Base-by-base conservation (phyloP, 2,329 filamentous ascomycete species). In the Phaeosphaeriaceae sp. region DNA sequence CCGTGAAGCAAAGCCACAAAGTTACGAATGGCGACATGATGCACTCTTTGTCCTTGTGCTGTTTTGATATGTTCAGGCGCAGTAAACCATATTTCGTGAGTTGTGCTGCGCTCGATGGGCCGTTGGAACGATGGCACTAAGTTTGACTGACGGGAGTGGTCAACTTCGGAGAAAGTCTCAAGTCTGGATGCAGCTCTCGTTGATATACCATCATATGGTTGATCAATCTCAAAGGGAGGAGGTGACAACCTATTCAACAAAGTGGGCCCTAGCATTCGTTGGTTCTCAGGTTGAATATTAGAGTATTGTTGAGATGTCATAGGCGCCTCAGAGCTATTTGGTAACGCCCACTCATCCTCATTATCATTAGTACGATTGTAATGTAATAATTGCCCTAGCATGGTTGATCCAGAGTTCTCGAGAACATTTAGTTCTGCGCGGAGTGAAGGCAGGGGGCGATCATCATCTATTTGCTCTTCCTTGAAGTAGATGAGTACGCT, bases 11-110 rank as follows among this genome's bases (percentile, higher is more conserved):
- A 71, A 0, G 86, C 87, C 58, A 90, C 84, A 36, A 89, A 81
- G 60, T 89, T 90, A 16, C 87, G 81, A 1, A 86, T 87, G 0
- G 87, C 86, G 38, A 89, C 78, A 56, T 86, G 83, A 54, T 87
- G 79, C 1, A 83, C 77, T 80, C 76, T 45, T 79, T 80, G 34
- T 79, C 81, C 15, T 70, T 70, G 62, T 71, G 79, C 58, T 63
- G 66, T 67, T 11, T 63, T 78, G 32, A 81, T 60, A 30, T 80
- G 77, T 1, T 76, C 56, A 0, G 84, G 84, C 0, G 83, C 78
- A 0, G 85, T 80, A 51, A 89, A 86, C 71, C 82, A 84, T 67
- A 89, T 81, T 61, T 87, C 72, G 39, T 75, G 72, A 2, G 73
- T 75, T 1, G 72, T 56, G 32, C 58, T 55, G 13, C 46, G 50